These are phyloP conservation scores for Ceratocystis eucalypticola DNA, from an alignment of 2,329 filamentous ascomycete species.

Conservation along the genomic window DNA sequence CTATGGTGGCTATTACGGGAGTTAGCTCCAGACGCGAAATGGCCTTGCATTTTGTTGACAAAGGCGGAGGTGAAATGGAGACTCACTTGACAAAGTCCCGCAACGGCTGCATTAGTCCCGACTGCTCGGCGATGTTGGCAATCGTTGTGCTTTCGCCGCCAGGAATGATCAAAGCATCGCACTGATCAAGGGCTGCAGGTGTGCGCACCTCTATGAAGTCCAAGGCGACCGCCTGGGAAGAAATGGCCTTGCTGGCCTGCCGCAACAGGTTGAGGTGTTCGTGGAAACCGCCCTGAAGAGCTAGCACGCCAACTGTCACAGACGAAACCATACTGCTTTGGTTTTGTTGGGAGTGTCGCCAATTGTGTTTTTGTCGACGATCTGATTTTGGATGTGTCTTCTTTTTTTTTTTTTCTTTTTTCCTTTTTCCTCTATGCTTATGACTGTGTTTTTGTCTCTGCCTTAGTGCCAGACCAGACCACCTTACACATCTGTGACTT, in stretches of 20 bases:
- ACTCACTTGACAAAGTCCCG: slow-evolving; percentile 80
- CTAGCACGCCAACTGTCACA: slow-evolving; percentile 47
- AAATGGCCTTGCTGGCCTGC: slow-evolving; percentile 46
- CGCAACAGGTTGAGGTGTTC: slow-evolving; percentile 72
- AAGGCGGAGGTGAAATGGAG: not conserved
- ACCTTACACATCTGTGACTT: too few species aligned
- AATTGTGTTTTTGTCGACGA: not conserved
- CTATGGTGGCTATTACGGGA: slow-evolving; percentile 46
- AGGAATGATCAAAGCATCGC: slow-evolving; percentile 76
- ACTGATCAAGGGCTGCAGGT: slow-evolving; percentile 51
- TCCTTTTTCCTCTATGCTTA: too few species aligned
- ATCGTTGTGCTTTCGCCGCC: slow-evolving; percentile 94
- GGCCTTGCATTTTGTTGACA: not conserved
- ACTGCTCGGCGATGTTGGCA: slow-evolving; percentile 70
- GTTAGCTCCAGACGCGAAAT: not conserved
- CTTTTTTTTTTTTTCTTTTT: not conserved
- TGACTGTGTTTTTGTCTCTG: too few species aligned
- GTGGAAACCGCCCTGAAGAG: slow-evolving; percentile 83
- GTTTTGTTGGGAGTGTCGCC: not conserved
- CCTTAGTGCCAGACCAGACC: too few species aligned
- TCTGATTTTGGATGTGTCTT: not conserved
- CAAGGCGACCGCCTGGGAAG: slow-evolving; percentile 28
- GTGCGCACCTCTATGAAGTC: slow-evolving; percentile 70
- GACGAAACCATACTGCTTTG: slow-evolving; percentile 19
- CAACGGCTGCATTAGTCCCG: slow-evolving; percentile 68